These are phyloP conservation scores for Fusarium transvaalense DNA, from an alignment of 2,329 filamentous ascomycete species.

Conservation along the genomic window DNA sequence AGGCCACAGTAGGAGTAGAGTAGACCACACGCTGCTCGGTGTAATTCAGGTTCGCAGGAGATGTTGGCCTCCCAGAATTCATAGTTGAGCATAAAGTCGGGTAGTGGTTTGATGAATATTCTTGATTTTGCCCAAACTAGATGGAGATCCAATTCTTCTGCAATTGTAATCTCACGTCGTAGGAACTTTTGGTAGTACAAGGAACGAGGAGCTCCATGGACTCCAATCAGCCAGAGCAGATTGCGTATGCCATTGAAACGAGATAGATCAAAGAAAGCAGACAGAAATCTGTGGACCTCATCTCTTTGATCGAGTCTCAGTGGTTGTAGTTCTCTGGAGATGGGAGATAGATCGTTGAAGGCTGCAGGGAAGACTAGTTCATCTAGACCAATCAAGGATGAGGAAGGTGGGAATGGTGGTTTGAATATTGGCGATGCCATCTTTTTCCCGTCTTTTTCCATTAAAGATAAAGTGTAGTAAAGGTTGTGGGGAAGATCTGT, in stretches of 20 bases:
- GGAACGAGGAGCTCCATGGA: constrained; percentile 5
- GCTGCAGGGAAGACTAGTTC: background rate
- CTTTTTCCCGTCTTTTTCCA: no score
- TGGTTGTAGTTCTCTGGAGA: background rate
- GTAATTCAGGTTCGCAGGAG: background rate
- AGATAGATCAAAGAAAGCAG: constrained; percentile 3
- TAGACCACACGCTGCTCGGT: constrained; percentile 1
- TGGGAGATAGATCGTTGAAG: constrained; percentile 7
- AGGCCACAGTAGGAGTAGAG: constrained; percentile 11
- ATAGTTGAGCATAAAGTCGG: constrained; percentile 11
- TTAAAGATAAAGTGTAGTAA: no score
- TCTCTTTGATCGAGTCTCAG: background rate
- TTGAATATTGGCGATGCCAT: background rate
- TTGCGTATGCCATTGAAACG: constrained; percentile 5
- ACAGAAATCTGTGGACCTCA: constrained; percentile 2
- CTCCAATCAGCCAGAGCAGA: background rate
- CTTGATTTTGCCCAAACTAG: constrained; percentile 8
- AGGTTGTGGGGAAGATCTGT: no score
- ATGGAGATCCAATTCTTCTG: constrained; percentile 5
- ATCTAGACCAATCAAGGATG: background rate
- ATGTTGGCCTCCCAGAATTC: constrained; percentile 6
- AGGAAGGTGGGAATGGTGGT: background rate
- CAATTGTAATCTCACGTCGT: background rate
- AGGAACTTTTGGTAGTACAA: constrained; percentile 8
- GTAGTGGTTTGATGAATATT: background rate